Percentiles rank a stretch among this genome's conserved stretches.
phyloP scores from a whole-genome alignment of 2,329 filamentous ascomycete genomes.

The Arthrinium phaeospermum region DNA sequence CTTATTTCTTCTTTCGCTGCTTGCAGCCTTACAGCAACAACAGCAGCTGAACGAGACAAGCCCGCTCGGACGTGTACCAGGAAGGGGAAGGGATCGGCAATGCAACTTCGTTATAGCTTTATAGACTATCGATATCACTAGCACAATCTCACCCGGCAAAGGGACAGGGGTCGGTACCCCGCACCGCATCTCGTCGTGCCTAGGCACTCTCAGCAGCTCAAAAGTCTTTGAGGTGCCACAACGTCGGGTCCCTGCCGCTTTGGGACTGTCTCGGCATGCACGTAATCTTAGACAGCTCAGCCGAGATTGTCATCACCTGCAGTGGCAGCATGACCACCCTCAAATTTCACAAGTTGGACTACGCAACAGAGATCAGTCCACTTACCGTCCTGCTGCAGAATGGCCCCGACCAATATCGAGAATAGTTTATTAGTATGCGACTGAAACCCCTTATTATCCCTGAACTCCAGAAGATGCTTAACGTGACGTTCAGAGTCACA shows the following conservation, averaged over 20 bases:
- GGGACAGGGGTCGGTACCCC: neutral
- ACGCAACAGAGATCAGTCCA: neutral
- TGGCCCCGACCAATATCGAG: too few species aligned
- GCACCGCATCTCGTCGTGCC: neutral
- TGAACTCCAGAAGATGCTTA: too few species aligned
- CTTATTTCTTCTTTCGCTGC: neutral
- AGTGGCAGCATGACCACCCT: neutral
- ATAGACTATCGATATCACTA: constrained; percentile 8
- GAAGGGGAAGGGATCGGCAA: constrained; percentile 2
- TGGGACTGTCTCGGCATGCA: constrained; percentile 1
- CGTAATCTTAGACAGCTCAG: neutral
- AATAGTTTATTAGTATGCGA: too few species aligned
- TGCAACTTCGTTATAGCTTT: neutral
- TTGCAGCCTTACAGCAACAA: neutral
- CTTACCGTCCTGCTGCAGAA: neutral
- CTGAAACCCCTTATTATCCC: too few species aligned
- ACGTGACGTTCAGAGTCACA: too few species aligned
- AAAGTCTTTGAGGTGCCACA: neutral
- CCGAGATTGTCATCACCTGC: neutral
- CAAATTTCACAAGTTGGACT: too few species aligned
- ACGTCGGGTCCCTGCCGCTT: neutral
- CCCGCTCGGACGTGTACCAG: neutral
- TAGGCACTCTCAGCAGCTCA: neutral
- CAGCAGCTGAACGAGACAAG: neutral
- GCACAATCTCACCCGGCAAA: neutral